A percentile compares a stretch with the other conserved stretches of the same genome.
Evolutionary conservation across 257 asterid genomes (phyloP).

Genomic region (Osmanthus fragrans): DNA sequence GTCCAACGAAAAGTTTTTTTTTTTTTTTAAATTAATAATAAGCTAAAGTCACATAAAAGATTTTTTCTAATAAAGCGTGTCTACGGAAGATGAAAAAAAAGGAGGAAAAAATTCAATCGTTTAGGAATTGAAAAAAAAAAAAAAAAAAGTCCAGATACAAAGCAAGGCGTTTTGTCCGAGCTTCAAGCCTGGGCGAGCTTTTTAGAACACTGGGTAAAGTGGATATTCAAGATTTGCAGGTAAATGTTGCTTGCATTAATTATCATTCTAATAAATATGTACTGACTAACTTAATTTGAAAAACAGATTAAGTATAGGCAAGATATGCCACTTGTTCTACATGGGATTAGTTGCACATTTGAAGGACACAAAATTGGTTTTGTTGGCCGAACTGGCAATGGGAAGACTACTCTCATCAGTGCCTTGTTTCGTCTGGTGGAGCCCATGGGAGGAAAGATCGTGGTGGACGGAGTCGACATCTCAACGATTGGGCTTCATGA

Average conservation of each 20-base stretch:
- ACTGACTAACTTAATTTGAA: constrained; percentile 13
- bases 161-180: too few species aligned
- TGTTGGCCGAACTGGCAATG: constrained; percentile 96
- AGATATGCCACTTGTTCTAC: constrained; percentile 80
- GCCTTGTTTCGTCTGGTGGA: constrained; percentile 91
- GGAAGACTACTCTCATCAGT: constrained; percentile 87
- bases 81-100: too few species aligned
- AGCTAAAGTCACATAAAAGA: too few species aligned
- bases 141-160: too few species aligned
- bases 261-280: neutral
- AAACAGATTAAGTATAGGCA: constrained; percentile 76
- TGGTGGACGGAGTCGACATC: constrained; percentile 85
- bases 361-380: constrained; percentile 83
- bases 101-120: too few species aligned
- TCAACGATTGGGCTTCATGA: constrained; percentile 82
- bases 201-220: too few species aligned
- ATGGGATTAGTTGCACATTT: constrained; percentile 78
- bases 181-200: too few species aligned
- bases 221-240: constrained; percentile 83
- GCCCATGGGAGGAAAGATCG: constrained; percentile 76
- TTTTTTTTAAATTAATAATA: too few species aligned
- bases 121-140: too few species aligned
- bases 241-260: constrained; percentile 16
- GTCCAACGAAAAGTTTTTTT: too few species aligned
- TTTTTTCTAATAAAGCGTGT: too few species aligned